Base-by-base conservation (phyloP, 1,139 yeast genomes). In the Sugiyamaella japonica region DNA sequence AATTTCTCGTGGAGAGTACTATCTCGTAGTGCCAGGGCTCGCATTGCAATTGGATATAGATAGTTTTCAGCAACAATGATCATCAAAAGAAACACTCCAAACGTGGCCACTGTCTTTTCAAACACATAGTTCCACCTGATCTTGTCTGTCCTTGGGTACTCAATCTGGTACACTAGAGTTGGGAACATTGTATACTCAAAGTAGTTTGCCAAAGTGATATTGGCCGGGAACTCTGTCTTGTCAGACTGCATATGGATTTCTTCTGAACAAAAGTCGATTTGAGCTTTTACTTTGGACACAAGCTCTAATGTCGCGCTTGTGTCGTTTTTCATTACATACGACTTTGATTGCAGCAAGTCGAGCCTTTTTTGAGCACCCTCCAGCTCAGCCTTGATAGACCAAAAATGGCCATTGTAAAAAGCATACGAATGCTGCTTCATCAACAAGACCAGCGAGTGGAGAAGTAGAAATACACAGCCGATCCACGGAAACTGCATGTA, bases 401-500 rank as follows among this genome's bases (percentile, higher is more conserved):
- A 89, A 54, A 90, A 73, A 67, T 90, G 89, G 0, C 97, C 98
- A 67, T 90, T 90, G 73, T 84, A 91, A 64, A 85, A 89, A 0
- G 88, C 89, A 67, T 84, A 91, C 1, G 97, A 89, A 69, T 91
- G 97, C 83, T 85, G 86, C 68, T 91, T 91, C 98, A 91, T 91
- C 60, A 91, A 70, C 61, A 90, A 74, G 3, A 91, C 97, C 53
- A 89, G 75, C n/a, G 89, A 82, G 69, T 91, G 98, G 55, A 91
- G 75, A 56, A 88, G 78, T 58, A 91, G 72, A 64, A 87, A 91
- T 41, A 90, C 91, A 65, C 84, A 83, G 3, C 89, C 96, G 52
- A 90, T 85, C 98, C 98, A 91, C 2, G 91, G 89, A 64, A 77
- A 86, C 36, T 76, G 70, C 55, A 71, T 67, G 44, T 72, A 71